phyloP scores from a whole-genome alignment of 2,329 filamentous ascomycete genomes.

The Aspergillus sp. region DNA sequence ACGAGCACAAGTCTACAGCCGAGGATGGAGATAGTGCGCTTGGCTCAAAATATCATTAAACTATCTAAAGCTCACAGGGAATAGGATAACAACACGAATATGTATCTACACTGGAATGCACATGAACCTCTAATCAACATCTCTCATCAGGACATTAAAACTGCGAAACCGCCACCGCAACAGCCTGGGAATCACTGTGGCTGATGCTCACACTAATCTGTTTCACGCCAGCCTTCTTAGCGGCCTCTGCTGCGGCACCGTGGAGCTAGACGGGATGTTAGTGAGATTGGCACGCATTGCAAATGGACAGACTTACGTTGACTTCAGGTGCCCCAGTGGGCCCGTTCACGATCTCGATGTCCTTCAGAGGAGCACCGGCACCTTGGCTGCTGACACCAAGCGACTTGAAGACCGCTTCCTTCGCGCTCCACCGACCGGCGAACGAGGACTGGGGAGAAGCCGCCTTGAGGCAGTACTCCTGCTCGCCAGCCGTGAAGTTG shows the following conservation, averaged over 20 bases:
- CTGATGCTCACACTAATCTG: constrained; percentile 91
- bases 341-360: constrained; percentile 87
- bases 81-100: constrained; percentile 5
- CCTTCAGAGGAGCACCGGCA: constrained; percentile 83
- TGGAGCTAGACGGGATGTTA: constrained; percentile 65
- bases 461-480: constrained; percentile 79
- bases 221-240: constrained; percentile 84
- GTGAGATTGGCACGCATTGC: not conserved
- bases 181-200: constrained; percentile 89
- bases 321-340: constrained; percentile 81
- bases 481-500: constrained; percentile 86
- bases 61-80: not conserved
- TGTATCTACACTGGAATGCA: constrained; percentile 10
- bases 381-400: constrained; percentile 84
- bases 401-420: constrained; percentile 98
- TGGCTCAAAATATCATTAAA: not conserved
- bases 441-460: constrained; percentile 84
- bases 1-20: too few species aligned
- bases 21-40: not conserved
- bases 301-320: constrained; percentile 60
- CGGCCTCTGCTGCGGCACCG: constrained; percentile 77
- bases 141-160: constrained; percentile 50
- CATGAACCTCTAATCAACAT: constrained; percentile 3
- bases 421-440: constrained; percentile 93
- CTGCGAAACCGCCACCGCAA: constrained; percentile 85